A percentile compares a stretch with the other conserved stretches of the same genome.
Conservation (phyloP, 2,329 filamentous ascomycete genomes). For the Orbilia ellipsospora region DNA sequence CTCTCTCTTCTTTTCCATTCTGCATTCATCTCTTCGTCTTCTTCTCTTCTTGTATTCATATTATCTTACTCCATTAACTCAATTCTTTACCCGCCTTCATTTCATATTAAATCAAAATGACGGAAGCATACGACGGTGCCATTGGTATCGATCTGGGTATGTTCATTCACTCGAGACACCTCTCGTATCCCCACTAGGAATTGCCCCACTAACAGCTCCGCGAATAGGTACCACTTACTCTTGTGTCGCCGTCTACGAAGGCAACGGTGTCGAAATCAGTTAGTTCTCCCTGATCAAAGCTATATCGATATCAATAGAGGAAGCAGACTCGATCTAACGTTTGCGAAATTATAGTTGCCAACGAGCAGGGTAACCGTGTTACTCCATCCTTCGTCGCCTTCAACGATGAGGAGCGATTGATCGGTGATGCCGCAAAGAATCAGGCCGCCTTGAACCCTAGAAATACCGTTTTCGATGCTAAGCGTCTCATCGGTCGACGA, state of each 20-base stretch:
- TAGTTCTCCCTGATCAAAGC: conserved; percentile 52
- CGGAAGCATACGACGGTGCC: conserved; percentile 99
- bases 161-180: background rate
- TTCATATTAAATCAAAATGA: conserved; percentile 66
- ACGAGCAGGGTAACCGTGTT: conserved; percentile 99
- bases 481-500: conserved; percentile 97
- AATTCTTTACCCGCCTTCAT: conserved; percentile 48
- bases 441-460: conserved; percentile 99
- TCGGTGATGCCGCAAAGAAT: conserved; percentile 99
- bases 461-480: conserved; percentile 99
- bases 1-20: conserved; percentile 50
- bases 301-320: background rate
- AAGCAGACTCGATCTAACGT: background rate
- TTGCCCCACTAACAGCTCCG: conserved; percentile 57
- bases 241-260: conserved; percentile 99
- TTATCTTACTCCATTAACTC: conserved; percentile 56
- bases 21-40: conserved; percentile 35
- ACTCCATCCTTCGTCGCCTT: conserved; percentile 99
- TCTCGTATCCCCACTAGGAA: conserved; percentile 43
- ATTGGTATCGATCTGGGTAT: conserved; percentile 97
- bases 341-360: conserved; percentile 75
- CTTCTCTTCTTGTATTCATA: conserved; percentile 49
- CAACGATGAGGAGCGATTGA: conserved; percentile 97
- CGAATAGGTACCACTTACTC: conserved; percentile 95
- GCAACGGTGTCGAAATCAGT: conserved; percentile 99